Percentiles rank a stretch among this genome's conserved stretches.
These are phyloP conservation scores for Corinectria fuckeliana DNA, from an alignment of 2,329 filamentous ascomycete species.

Conservation along the genomic window DNA sequence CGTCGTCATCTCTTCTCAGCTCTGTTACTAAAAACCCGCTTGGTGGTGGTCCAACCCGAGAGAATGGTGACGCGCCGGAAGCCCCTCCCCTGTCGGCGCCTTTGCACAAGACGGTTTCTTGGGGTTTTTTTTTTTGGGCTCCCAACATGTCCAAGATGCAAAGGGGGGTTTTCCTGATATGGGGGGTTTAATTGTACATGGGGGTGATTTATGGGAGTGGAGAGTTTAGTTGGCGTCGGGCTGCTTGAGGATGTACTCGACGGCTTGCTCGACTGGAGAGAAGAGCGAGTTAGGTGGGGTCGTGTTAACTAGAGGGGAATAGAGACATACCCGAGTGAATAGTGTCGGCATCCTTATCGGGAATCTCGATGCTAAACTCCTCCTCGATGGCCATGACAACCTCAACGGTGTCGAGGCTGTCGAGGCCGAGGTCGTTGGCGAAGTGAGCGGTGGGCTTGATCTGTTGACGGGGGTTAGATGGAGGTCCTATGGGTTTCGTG, in stretches of 20 bases:
- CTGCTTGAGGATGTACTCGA: conserved; percentile 91
- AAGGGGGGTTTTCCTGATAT: conserved; percentile 8
- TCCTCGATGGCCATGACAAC: conserved; percentile 99
- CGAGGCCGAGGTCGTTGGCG: conserved; percentile 93
- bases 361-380: conserved; percentile 91
- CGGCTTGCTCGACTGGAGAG: conserved; percentile 82
- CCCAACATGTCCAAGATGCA: conserved; percentile 27
- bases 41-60: neutral
- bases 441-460: conserved; percentile 88
- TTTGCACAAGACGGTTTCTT: conserved; percentile 4
- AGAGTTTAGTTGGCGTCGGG: conserved; percentile 77
- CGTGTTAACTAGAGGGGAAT: no score
- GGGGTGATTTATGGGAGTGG: conserved; percentile 19
- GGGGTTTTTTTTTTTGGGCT: conserved; percentile 17
- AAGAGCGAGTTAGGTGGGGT: conserved; percentile 11
- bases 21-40: neutral
- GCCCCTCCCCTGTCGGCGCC: conserved; percentile 15
- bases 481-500: conserved; percentile 9
- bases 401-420: conserved; percentile 98
- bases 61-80: conserved; percentile 6
- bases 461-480: conserved; percentile 53
- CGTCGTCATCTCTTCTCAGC: neutral
- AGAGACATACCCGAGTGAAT: conserved; percentile 85
- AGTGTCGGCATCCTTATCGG: conserved; percentile 92
- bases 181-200: conserved; percentile 38